Evolutionary conservation across 495 filamentous ascomycete species (phyloP), one percentile per base, ranked within the genome.

Genomic region (Letharia lupina): DNA sequence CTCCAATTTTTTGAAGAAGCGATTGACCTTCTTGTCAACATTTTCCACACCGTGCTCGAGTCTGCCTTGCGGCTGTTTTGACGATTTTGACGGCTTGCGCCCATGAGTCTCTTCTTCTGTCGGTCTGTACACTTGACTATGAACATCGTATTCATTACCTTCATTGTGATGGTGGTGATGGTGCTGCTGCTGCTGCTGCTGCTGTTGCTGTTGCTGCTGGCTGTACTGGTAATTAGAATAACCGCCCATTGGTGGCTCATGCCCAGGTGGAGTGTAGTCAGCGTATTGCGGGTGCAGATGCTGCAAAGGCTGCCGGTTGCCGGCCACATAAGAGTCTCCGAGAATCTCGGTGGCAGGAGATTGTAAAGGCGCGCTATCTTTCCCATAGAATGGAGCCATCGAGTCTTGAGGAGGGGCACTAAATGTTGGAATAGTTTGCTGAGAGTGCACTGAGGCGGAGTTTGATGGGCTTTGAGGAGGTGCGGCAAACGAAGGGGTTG

Each of bases 1-100:
- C 81, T 96, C 92, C 72, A 96, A 79, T 77, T 86, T 91, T 85
- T 91, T 96, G 71, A 96, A 78, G 75, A 95, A 87, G 45, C 87
- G 81, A 65, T 88, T 87, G 18, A 96, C 85, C 4, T 88, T 86
- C 74, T 85, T 88, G 77, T 96, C 92, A 60, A 94, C 68, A 69
- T 82, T 79, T 3, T 80, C 82, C n/a, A 87, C 86, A 56, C 81
- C 77, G 62, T 88, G 83, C 69, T 93, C 91, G 35, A 96, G 71
- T 72, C 81, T 88, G 23, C 82, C 80, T 23, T 77, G 66, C 60
- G 75, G 75, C 63, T 82, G 78, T 56, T 75, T 77, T 4, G 76
- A 65, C 61, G 78, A 73, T 76, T 83, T 82, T 13, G 82, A 77
- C 64, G 83, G 80, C 61, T 83, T 78, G 64, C 80, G 73, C 64